These are phyloP conservation scores for Physaria fendleri DNA, from an alignment of 345 rosid species.

Conservation along the genomic window DNA sequence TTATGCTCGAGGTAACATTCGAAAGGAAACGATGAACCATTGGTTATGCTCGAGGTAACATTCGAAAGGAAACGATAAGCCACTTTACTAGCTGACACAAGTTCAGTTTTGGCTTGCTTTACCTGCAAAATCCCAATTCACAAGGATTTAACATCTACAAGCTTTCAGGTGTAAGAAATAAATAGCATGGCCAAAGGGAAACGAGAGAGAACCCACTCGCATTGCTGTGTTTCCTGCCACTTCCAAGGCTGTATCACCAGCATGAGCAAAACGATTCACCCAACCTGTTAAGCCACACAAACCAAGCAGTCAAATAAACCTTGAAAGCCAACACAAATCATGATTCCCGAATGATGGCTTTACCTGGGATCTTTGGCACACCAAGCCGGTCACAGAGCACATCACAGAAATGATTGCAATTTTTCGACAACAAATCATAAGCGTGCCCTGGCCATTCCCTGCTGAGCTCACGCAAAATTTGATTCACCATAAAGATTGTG, in stretches of 20 bases:
- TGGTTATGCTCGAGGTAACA: constrained; percentile 46
- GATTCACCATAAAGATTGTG: constrained; percentile 61
- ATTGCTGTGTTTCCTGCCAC: constrained; percentile 84
- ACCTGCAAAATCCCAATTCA: constrained; percentile 47
- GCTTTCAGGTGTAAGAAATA: not conserved
- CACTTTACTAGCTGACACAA: constrained; percentile 92
- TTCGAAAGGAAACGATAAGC: constrained; percentile 81
- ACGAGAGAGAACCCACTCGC: constrained; percentile 42
- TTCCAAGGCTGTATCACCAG: constrained; percentile 86
- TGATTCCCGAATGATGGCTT: not conserved
- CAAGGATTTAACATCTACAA: not conserved
- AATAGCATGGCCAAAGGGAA: not conserved
- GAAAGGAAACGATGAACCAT: constrained; percentile 82
- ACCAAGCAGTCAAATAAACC: not conserved
- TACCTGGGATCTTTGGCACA: constrained; percentile 91
- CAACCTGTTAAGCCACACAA: constrained; percentile 52
- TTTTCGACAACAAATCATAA: constrained; percentile 77
- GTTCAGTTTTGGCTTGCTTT: constrained; percentile 92
- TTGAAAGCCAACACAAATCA: not conserved
- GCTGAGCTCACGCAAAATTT: constrained; percentile 72
- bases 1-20: no score
- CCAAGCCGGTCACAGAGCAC: constrained; percentile 80
- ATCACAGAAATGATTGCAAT: constrained; percentile 96
- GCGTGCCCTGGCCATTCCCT: constrained; percentile 78
- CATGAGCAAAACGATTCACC: constrained; percentile 96